Conservation (phyloP, 192 early-diverging fungal species). For the Allomyces javanicus region DNA sequence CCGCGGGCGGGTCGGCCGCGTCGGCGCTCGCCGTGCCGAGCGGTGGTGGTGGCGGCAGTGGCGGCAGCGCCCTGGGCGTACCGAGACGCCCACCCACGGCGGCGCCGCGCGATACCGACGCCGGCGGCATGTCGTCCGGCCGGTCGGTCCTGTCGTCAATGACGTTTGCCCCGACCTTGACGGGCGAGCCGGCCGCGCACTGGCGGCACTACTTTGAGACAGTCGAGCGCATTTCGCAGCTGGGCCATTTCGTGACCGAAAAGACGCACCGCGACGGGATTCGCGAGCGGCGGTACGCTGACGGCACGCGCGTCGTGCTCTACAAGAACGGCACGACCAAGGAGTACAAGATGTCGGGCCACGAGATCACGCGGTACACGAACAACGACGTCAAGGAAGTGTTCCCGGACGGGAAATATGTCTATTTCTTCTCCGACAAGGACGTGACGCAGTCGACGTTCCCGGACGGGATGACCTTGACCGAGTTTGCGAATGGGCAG, state of each 20-base stretch:
- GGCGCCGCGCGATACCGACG: too few species aligned
- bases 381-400: slow-evolving; percentile 3
- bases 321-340: slow-evolving; percentile 4
- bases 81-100: too few species aligned
- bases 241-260: background rate
- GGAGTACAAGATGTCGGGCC: slow-evolving; percentile 1
- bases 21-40: background rate
- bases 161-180: background rate
- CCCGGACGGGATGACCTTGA: slow-evolving; percentile 2
- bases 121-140: background rate
- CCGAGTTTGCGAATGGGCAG: slow-evolving; percentile 3
- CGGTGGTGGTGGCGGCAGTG: background rate
- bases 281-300: slow-evolving; percentile 1
- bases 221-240: background rate
- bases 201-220: background rate
- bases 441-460: slow-evolving; percentile 2
- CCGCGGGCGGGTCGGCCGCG: background rate
- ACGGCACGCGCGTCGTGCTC: slow-evolving; percentile 2
- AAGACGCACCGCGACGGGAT: slow-evolving; percentile 2
- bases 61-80: background rate
- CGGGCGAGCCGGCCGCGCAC: background rate
- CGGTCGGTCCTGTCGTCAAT: background rate
- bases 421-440: background rate
- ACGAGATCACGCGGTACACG: slow-evolving; percentile 1
- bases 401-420: background rate